Percentiles rank a stretch among this genome's conserved stretches.
These are phyloP conservation scores for Fusarium transvaalense DNA, from an alignment of 2,329 filamentous ascomycete species.

Conservation along the genomic window DNA sequence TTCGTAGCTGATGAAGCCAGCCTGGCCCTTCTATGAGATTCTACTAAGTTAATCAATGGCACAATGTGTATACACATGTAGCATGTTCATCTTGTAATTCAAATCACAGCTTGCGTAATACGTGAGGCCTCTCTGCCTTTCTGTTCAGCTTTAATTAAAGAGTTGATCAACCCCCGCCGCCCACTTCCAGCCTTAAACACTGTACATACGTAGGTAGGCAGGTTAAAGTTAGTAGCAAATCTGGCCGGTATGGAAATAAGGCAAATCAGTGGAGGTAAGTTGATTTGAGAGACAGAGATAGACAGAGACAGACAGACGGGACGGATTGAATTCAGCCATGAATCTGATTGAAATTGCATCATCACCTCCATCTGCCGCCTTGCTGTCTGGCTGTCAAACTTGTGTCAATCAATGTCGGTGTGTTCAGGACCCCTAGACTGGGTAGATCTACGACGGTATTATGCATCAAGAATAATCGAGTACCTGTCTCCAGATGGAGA, in stretches of 20 bases:
- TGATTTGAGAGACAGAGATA: constrained; percentile 12
- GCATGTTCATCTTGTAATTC: constrained; percentile 5
- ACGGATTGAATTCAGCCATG: constrained; percentile 2
- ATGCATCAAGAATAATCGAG: constrained; percentile 5
- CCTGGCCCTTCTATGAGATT: constrained; percentile 15
- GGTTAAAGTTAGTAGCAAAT: background rate
- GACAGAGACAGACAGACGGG: background rate
- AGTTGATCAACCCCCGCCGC: constrained; percentile 35
- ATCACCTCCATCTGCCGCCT: constrained; percentile 5
- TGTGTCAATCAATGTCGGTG: constrained; percentile 34
- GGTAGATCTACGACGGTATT: constrained; percentile 7
- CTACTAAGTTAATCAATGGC: background rate
- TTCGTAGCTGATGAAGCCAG: constrained; percentile 23
- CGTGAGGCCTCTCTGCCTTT: constrained; percentile 40
- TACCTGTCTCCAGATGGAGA: constrained; percentile 16
- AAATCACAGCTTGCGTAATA: constrained; percentile 47
- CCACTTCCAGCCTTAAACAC: constrained; percentile 28
- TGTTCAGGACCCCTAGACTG: constrained; percentile 4
- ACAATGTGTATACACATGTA: background rate
- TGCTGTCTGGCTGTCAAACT: background rate
- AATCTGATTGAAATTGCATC: background rate
- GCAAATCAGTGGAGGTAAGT: background rate
- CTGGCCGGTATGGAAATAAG: constrained; percentile 1
- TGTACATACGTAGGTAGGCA: background rate
- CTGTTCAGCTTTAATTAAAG: constrained; percentile 21